phyloP scores from a whole-genome alignment of 495 filamentous ascomycete species.

The Neurospora sp. region DNA sequence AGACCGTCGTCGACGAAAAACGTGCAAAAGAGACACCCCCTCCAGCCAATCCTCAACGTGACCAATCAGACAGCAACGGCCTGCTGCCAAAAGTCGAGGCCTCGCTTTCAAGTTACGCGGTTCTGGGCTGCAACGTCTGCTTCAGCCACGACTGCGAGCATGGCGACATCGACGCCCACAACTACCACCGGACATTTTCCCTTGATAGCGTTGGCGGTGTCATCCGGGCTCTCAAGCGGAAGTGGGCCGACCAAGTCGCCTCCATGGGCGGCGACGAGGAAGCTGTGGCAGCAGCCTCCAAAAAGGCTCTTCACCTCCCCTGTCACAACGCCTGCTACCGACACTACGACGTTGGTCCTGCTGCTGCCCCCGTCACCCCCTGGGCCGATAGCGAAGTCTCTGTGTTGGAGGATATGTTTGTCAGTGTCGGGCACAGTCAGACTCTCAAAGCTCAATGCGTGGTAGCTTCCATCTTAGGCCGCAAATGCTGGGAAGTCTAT shows the following conservation, averaged over 20 bases:
- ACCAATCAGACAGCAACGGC: constrained; percentile 2
- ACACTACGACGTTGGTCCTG: constrained; percentile 20
- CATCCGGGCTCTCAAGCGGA: constrained; percentile 9
- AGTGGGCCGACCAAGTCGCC: constrained; percentile 17
- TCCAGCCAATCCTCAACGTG: constrained; percentile 4
- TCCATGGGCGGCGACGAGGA: constrained; percentile 6
- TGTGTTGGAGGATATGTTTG: constrained; percentile 27
- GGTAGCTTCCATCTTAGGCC: constrained; percentile 29
- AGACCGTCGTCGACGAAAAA: constrained; percentile 34
- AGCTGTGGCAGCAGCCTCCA: background rate
- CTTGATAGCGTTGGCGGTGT: constrained; percentile 22
- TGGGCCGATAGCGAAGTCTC: constrained; percentile 32
- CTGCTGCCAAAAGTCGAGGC: constrained; percentile 24
- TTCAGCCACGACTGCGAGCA: constrained; percentile 40
- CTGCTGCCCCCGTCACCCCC: constrained; percentile 7
- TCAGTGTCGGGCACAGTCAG: constrained; percentile 25
- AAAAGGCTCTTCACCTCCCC: constrained; percentile 7
- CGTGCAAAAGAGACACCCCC: constrained; percentile 33
- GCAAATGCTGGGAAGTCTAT: constrained; percentile 41
- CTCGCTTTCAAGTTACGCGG: constrained; percentile 31
- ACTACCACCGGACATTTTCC: constrained; percentile 33
- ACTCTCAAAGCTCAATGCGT: constrained; percentile 28
- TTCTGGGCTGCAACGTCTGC: constrained; percentile 37
- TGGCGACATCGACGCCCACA: constrained; percentile 36
- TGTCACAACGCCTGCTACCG: constrained; percentile 35